Percentiles rank a stretch among this genome's conserved stretches.
Conservation (phyloP, 352 stramenopile species). For the Pythium brachiatum region DNA sequence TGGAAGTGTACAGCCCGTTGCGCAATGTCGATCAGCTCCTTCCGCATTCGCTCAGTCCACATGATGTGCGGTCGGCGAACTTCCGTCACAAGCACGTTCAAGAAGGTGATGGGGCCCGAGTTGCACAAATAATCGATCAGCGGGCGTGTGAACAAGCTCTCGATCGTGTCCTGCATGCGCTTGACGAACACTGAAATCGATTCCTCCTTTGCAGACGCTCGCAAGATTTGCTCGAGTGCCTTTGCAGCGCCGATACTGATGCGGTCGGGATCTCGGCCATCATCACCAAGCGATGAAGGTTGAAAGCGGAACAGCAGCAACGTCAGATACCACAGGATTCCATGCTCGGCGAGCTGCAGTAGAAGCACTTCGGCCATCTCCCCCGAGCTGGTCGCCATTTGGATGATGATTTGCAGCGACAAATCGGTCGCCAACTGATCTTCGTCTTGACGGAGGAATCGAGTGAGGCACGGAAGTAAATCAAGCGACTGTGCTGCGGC, state of each 20-base stretch:
- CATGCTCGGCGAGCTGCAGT: slow-evolving; percentile 77
- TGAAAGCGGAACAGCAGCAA: slow-evolving; percentile 75
- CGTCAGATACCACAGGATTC: slow-evolving; percentile 81
- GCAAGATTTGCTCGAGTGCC: slow-evolving; percentile 65
- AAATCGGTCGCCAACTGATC: slow-evolving; percentile 70
- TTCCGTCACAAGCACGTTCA: slow-evolving; percentile 69
- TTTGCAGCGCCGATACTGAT: slow-evolving; percentile 75
- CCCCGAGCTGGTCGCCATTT: slow-evolving; percentile 75
- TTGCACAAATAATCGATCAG: slow-evolving; percentile 72
- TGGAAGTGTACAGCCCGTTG: slow-evolving; percentile 75
- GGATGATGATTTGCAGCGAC: slow-evolving; percentile 77
- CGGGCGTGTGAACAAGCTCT: slow-evolving; percentile 75
- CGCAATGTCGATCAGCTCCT: slow-evolving; percentile 65
- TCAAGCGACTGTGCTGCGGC: slow-evolving; percentile 79
- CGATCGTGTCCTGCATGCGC: slow-evolving; percentile 81
- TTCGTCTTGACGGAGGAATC: slow-evolving; percentile 65
- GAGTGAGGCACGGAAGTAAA: slow-evolving; percentile 73
- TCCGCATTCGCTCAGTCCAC: slow-evolving; percentile 84
- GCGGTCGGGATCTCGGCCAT: slow-evolving; percentile 43
- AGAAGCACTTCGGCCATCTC: slow-evolving; percentile 83
- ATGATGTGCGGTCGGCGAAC: slow-evolving; percentile 82
- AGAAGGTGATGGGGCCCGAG: slow-evolving; percentile 58
- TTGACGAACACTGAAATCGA: slow-evolving; percentile 75
- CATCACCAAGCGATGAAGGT: slow-evolving; percentile 20
- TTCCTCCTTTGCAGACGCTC: slow-evolving; percentile 66